phyloP scores from a whole-genome alignment of 768 basidiomycete genomes.

The Hebeloma cylindrosporum region DNA sequence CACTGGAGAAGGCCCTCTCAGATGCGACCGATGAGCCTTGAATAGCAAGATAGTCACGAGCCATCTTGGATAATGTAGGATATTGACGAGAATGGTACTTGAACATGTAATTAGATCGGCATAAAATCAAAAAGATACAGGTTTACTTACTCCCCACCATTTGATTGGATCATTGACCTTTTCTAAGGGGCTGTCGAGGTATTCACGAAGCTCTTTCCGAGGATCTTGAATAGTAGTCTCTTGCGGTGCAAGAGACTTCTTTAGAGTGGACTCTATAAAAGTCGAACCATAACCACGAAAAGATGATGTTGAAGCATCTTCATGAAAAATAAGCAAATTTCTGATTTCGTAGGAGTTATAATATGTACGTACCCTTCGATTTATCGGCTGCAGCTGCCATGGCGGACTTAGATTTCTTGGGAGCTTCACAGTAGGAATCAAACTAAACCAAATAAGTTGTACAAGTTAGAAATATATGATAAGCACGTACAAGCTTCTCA shows the following conservation, averaged over 20 bases:
- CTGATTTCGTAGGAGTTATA: neutral
- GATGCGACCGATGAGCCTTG: conserved; percentile 29
- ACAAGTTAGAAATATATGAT: neutral
- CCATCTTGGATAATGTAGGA: conserved; percentile 16
- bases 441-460: conserved; percentile 13
- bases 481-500: conserved; percentile 19
- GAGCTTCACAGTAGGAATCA: conserved; percentile 11
- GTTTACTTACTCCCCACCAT: conserved; percentile 19
- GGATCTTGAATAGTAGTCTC: neutral
- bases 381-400: neutral
- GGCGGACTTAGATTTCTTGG: neutral
- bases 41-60: conserved; percentile 22
- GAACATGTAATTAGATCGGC: conserved; percentile 1
- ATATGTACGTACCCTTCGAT: neutral
- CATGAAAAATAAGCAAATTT: neutral
- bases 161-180: conserved; percentile 5
- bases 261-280: neutral
- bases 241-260: neutral
- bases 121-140: neutral
- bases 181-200: conserved; percentile 14
- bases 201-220: conserved; percentile 10
- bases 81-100: conserved; percentile 15
- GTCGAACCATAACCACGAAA: conserved; percentile 3
- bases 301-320: neutral
- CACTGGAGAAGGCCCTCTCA: conserved; percentile 28